Evolutionary conservation across 441 rosid species (phyloP).

Genomic region (Francoa sonchifolia): DNA sequence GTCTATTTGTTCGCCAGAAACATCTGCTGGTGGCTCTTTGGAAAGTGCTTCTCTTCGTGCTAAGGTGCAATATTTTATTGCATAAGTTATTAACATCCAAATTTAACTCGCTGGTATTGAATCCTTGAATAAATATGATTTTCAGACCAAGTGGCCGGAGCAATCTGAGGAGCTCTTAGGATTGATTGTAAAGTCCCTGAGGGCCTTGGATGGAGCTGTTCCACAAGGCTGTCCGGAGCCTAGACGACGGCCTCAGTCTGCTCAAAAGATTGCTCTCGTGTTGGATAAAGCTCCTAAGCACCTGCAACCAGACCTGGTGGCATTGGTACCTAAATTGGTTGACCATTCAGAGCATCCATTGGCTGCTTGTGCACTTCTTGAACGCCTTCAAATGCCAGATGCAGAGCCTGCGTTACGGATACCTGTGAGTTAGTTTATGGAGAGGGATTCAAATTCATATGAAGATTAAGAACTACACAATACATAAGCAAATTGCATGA

Average conservation of each 20-base stretch:
- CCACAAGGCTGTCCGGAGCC: constrained; percentile 95
- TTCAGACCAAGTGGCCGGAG: constrained; percentile 95
- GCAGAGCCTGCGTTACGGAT: constrained; percentile 70
- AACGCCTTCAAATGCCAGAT: constrained; percentile 74
- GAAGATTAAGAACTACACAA: neutral
- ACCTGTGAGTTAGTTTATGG: constrained; percentile 59
- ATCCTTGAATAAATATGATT: constrained; percentile 17
- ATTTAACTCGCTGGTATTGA: constrained; percentile 10
- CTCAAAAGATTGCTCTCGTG: constrained; percentile 83
- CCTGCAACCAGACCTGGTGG: constrained; percentile 73
- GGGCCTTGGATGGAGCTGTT: constrained; percentile 89
- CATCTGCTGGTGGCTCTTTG: constrained; percentile 44
- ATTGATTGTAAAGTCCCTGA: constrained; percentile 87
- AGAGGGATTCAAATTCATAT: constrained; percentile 6
- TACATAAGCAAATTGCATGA: neutral
- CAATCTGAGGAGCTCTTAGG: constrained; percentile 97
- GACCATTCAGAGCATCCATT: constrained; percentile 91
- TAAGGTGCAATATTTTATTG: constrained; percentile 41
- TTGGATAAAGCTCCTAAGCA: constrained; percentile 91
- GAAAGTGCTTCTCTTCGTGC: constrained; percentile 56
- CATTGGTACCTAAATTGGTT: constrained; percentile 91
- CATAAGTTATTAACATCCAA: constrained; percentile 5
- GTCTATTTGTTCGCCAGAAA: constrained; percentile 48
- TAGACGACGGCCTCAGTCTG: constrained; percentile 84
- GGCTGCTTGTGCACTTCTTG: constrained; percentile 84